Evolutionary conservation across 441 rosid genomes (phyloP).

Genomic region (Erodium texanum): DNA sequence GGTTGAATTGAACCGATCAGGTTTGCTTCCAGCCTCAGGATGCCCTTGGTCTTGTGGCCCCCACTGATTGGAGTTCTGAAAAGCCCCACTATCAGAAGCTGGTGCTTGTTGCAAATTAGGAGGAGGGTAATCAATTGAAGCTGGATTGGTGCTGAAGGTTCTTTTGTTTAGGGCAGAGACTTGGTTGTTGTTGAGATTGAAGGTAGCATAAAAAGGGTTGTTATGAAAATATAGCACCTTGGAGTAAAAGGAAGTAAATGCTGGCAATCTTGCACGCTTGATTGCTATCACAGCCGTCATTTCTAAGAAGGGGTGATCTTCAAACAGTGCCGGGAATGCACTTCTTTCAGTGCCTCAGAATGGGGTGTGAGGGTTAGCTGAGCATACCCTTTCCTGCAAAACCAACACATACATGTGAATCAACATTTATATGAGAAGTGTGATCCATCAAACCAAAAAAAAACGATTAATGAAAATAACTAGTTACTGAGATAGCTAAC

Average conservation of each 20-base stretch:
- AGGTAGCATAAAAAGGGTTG: conserved; percentile 17
- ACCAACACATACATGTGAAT: background rate
- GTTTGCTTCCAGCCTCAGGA: conserved; percentile 10
- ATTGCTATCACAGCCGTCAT: conserved; percentile 49
- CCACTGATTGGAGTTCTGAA: conserved; percentile 30
- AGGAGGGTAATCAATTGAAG: conserved; percentile 28
- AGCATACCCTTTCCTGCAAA: background rate
- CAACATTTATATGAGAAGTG: background rate
- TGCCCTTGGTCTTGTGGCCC: conserved; percentile 12
- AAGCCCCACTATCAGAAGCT: conserved; percentile 25
- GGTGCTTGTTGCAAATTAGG: conserved; percentile 18
- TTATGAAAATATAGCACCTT: conserved; percentile 29
- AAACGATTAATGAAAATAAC: background rate
- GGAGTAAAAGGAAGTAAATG: conserved; percentile 19
- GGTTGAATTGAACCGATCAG: conserved; percentile 18
- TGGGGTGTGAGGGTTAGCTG: background rate
- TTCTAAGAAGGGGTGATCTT: conserved; percentile 2
- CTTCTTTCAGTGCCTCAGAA: background rate
- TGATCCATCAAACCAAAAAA: background rate
- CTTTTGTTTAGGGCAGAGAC: conserved; percentile 19
- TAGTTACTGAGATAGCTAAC: background rate
- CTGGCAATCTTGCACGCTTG: conserved; percentile 26
- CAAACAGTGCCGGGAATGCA: background rate
- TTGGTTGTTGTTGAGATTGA: conserved; percentile 18
- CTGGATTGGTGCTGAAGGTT: conserved; percentile 44